Evolutionary conservation across 805 yeast species (phyloP), one percentile per base, ranked within the genome.

Genomic region (Teunomyces lycoperdinae): DNA sequence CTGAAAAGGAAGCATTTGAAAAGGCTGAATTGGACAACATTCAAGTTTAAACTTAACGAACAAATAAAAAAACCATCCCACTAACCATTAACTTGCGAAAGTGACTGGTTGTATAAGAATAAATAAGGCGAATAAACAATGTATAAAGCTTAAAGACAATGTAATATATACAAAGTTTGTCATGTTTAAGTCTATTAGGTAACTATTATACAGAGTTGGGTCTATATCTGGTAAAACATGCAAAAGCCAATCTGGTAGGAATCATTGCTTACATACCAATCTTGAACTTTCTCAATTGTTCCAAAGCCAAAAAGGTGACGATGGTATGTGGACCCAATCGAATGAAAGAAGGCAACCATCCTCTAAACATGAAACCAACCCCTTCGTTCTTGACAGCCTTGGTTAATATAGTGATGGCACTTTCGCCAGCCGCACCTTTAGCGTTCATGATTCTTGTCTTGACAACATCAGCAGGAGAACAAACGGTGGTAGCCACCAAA

Each of bases 401-500:
- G 1, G 55, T 54, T 50, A 88, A 63, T 39, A 86, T 81, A 2
- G 63, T 50, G 2, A 79, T 41, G 2, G 89, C 84, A 51, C 79
- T 68, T 45, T 71, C 71, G 50, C 74, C 71, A 33, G 51, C 54
- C 45, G 61, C 56, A 1, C 71, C 74, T 47, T 77, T 73, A 34
- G 78, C 79, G 66, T 87, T 85, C 96, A 89, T 89, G 49, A 89
- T 86, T 60, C 95, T 74, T 2, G 96, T 89, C 66, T 89, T 89
- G 43, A 89, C 83, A 3, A 89, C 96, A 66, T 89, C 96, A 8
- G 91, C 96, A 1, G 96, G 96, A 1, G 96, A 87, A 63, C 96
- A 89, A 14, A 89, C 86, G 0, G 96, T 89, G 0, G 96, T 89
- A 5, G 96, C 96, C 4, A 89, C 89, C 31, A 89, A 69, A 13